phyloP scores from a whole-genome alignment of 345 rosid genomes.

The Dovyalis caffra region DNA sequence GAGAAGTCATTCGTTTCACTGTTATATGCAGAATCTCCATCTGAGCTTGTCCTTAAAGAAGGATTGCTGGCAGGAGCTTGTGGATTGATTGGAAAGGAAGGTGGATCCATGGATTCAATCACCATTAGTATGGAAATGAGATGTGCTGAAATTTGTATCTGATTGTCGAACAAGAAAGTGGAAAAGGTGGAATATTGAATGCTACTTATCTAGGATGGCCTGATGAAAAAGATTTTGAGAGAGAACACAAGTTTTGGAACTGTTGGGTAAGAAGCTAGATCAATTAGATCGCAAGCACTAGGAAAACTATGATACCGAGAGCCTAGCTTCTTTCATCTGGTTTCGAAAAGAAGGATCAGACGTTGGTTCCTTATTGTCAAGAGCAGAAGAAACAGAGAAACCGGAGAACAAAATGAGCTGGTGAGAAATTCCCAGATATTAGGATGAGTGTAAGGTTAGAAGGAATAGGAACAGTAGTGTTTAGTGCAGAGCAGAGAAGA shows the following conservation, averaged over 20 bases:
- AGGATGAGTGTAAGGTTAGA: too few relatives aligned
- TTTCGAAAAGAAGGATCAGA: too few relatives aligned
- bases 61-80: neutral
- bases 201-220: neutral
- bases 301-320: neutral
- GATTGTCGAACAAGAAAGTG: constrained; percentile 15
- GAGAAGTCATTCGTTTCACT: constrained; percentile 16
- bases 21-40: constrained; percentile 33
- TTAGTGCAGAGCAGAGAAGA: too few relatives aligned
- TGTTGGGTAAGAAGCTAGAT: neutral
- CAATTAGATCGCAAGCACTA: neutral
- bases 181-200: neutral
- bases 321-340: too few relatives aligned
- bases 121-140: constrained; percentile 13
- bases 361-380: too few relatives aligned
- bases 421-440: too few relatives aligned
- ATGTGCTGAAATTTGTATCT: constrained; percentile 17
- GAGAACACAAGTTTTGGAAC: neutral
- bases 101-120: constrained; percentile 8
- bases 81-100: constrained; percentile 2
- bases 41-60: constrained; percentile 7
- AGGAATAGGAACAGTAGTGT: too few relatives aligned
- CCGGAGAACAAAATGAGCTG: too few relatives aligned
- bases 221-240: neutral
- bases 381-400: too few relatives aligned